Evolutionary conservation across 2,329 filamentous ascomycete species (phyloP), one percentile per base, ranked within the genome.

Genomic region (Chlorencoelia australis): DNA sequence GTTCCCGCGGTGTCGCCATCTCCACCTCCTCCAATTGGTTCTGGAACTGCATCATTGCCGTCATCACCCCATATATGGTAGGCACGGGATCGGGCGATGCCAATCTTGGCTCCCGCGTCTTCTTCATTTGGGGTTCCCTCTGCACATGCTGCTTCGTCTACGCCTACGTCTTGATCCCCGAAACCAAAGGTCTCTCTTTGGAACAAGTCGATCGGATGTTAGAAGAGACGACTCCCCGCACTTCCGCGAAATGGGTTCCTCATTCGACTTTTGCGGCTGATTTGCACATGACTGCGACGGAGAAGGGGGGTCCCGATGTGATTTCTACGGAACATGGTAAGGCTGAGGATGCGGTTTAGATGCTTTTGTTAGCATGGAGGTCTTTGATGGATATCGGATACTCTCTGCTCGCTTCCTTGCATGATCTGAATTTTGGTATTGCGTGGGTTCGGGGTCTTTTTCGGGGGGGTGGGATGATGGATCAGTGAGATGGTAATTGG

Each of bases 11-110:
- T 65, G 85, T 94, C 42, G 85, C 73, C 51, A 71, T 94, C 29
- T 88, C 85, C 26, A 93, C 87, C 7, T 82, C 86, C 43, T 86
- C 79, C 57, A 93, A 93, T 73, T 93, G 85, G 85, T 72, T 91
- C 45, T 91, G 84, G 51, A 91, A 87, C 67, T 85, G 79, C 60
- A 71, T 69, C 57, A 75, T 75, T 48, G 69, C 75, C 41, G 71
- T 85, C 58, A 82, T 86, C 60, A 82, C 75, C 6, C 79, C 80
- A 11, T 84, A 80, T 68, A 77, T 84, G 61, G 71, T 82, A 21
- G 73, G 72, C 21, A 51, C 60, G 26, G 64, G 73, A 42, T 61
- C 71, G 44, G 79, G 75, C 45, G 46, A 53, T 10, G 52, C 40
- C 22, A 52, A 56, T 20, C 37, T 55, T 4, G 44, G 44, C 6